phyloP scores from a whole-genome alignment of 495 filamentous ascomycete genomes.

The Penicillium ucsense region DNA sequence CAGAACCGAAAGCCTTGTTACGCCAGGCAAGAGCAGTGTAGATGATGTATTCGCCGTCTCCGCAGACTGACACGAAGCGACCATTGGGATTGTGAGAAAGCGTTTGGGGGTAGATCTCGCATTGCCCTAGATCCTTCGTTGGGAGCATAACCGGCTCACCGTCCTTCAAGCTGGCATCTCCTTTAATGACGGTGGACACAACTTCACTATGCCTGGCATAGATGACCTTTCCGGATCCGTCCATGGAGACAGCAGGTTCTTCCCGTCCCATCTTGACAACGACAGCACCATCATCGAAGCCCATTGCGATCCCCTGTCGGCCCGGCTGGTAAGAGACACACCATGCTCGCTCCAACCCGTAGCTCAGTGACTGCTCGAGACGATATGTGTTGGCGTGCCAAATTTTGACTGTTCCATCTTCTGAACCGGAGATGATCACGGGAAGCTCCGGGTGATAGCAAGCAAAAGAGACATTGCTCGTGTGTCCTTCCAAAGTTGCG shows the following conservation, averaged over 20 bases:
- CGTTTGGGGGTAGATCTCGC: conserved; percentile 93
- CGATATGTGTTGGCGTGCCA: conserved; percentile 98
- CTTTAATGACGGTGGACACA: conserved; percentile 89
- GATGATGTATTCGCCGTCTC: conserved; percentile 96
- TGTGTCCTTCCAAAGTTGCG: conserved; percentile 92
- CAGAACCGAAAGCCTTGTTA: conserved; percentile 94
- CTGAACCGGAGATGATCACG: conserved; percentile 96
- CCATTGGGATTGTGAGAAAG: conserved; percentile 95
- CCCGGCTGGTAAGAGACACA: conserved; percentile 92
- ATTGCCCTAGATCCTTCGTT: conserved; percentile 88
- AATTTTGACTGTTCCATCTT: conserved; percentile 95
- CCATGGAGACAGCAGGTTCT: conserved; percentile 97
- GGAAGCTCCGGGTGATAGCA: conserved; percentile 97
- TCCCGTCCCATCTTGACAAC: conserved; percentile 97
- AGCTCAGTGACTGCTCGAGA: conserved; percentile 89
- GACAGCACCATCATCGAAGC: conserved; percentile 96
- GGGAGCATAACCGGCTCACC: conserved; percentile 75
- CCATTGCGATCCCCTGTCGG: conserved; percentile 86
- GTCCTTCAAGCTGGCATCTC: conserved; percentile 78
- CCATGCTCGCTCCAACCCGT: conserved; percentile 93
- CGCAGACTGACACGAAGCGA: conserved; percentile 92
- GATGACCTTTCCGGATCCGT: conserved; percentile 85
- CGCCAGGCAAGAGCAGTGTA: conserved; percentile 96
- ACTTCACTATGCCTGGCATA: conserved; percentile 94
- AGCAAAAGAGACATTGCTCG: conserved; percentile 97